phyloP scores from a whole-genome alignment of 202 grass and related monocot species.

The Schoenoplectus triqueter region DNA sequence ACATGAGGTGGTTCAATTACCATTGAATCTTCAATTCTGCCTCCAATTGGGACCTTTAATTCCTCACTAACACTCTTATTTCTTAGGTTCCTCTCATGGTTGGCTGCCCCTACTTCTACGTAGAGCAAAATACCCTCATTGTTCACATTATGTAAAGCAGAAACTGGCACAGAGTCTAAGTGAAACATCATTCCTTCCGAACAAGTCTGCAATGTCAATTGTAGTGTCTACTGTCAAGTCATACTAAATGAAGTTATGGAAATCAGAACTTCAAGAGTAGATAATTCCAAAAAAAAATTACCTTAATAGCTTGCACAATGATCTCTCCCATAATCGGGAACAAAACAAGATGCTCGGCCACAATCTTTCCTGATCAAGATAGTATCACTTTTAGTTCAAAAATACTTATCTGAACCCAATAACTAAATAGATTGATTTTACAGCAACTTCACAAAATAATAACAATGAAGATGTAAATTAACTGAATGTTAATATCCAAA shows the following conservation, averaged over 20 bases:
- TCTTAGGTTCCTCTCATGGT: slow-evolving; percentile 22
- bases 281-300: slow-evolving; percentile 17
- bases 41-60: slow-evolving; percentile 30
- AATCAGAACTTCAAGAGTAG: slow-evolving; percentile 7
- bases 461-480: too few species aligned
- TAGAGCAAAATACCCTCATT: slow-evolving; percentile 62
- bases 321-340: slow-evolving; percentile 61
- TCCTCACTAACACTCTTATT: slow-evolving; percentile 30
- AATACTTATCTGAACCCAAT: background rate
- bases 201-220: slow-evolving; percentile 20
- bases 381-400: background rate
- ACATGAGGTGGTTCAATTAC: slow-evolving; percentile 20
- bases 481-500: too few species aligned
- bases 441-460: background rate
- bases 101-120: slow-evolving; percentile 41
- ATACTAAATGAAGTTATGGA: background rate
- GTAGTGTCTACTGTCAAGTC: background rate
- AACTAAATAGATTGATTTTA: slow-evolving; percentile 2
- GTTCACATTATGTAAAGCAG: slow-evolving; percentile 43
- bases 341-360: slow-evolving; percentile 45
- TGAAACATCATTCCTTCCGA: slow-evolving; percentile 53
- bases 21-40: slow-evolving; percentile 35
- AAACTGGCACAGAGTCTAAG: slow-evolving; percentile 70
- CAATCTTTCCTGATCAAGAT: slow-evolving; percentile 51
- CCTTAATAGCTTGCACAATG: slow-evolving; percentile 56